Evolutionary conservation across 352 stramenopile genomes (phyloP).

Genomic region (Stramenopiles sp.): DNA sequence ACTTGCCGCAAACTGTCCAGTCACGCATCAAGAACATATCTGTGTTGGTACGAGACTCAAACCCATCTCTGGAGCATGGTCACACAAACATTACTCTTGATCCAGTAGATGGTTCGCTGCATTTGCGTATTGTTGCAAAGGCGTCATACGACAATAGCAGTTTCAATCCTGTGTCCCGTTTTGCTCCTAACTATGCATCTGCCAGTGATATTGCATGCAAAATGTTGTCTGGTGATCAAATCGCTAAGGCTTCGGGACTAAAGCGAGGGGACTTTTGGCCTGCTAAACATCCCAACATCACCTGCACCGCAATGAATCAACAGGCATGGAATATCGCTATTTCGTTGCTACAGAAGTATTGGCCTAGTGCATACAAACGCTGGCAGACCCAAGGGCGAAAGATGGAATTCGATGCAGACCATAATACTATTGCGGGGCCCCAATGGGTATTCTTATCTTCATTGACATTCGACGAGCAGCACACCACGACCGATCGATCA

Average conservation of each 20-base stretch:
- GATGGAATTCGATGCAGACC: conserved; percentile 2
- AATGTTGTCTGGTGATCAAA: neutral
- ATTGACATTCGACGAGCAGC: neutral
- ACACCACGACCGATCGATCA: neutral
- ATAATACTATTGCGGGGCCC: neutral
- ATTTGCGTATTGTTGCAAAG: neutral
- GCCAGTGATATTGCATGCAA: conserved; percentile 3
- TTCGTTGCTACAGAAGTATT: neutral
- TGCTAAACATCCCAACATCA: neutral
- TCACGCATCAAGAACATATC: conserved; percentile 4
- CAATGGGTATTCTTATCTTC: conserved; percentile 1
- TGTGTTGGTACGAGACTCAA: neutral
- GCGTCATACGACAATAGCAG: conserved; percentile 4
- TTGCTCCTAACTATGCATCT: neutral
- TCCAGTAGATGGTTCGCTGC: neutral
- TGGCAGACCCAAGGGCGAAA: neutral
- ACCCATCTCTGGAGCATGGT: neutral
- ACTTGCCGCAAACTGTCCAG: neutral
- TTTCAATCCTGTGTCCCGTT: conserved; percentile 1
- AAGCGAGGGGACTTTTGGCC: neutral
- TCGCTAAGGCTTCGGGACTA: neutral
- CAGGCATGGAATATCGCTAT: neutral
- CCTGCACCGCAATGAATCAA: neutral
- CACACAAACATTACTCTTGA: neutral
- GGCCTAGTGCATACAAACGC: neutral